These are phyloP conservation scores for Tricholomella constricta DNA, from an alignment of 768 basidiomycete genomes.

Conservation along the genomic window DNA sequence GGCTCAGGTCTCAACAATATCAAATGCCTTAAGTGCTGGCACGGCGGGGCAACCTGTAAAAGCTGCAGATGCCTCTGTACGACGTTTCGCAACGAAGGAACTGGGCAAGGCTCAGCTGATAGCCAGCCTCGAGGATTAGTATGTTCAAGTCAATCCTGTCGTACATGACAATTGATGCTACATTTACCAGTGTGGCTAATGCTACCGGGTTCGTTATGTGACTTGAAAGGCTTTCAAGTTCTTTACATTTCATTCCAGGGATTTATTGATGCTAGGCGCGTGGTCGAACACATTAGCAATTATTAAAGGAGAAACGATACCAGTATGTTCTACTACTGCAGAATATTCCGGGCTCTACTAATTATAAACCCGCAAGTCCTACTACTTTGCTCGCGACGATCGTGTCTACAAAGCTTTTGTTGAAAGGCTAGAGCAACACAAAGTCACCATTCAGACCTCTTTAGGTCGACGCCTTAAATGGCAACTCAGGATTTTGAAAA, in stretches of 20 bases:
- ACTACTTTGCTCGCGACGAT: slow-evolving; percentile 92
- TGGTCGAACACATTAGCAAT: slow-evolving; percentile 70
- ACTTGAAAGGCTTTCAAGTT: neutral
- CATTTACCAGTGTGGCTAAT: slow-evolving; percentile 72
- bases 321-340: slow-evolving; percentile 51
- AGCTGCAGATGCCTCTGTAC: slow-evolving; percentile 73
- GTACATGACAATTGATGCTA: neutral
- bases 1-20: slow-evolving; percentile 65
- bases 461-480: slow-evolving; percentile 62
- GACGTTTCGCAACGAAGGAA: slow-evolving; percentile 86
- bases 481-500: slow-evolving; percentile 67
- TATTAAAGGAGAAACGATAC: slow-evolving; percentile 66
- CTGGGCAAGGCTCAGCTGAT: slow-evolving; percentile 78
- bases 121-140: slow-evolving; percentile 90
- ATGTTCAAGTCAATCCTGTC: slow-evolving; percentile 28
- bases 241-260: slow-evolving; percentile 34
- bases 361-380: slow-evolving; percentile 50
- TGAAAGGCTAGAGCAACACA: slow-evolving; percentile 47
- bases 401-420: slow-evolving; percentile 76
- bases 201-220: slow-evolving; percentile 57
- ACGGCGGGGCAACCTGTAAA: slow-evolving; percentile 73
- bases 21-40: slow-evolving; percentile 68
- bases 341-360: neutral
- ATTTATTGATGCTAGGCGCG: slow-evolving; percentile 78
- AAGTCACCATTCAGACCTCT: slow-evolving; percentile 46